Base-by-base conservation (phyloP, 331 rosid species). In the Arachis monticola region DNA sequence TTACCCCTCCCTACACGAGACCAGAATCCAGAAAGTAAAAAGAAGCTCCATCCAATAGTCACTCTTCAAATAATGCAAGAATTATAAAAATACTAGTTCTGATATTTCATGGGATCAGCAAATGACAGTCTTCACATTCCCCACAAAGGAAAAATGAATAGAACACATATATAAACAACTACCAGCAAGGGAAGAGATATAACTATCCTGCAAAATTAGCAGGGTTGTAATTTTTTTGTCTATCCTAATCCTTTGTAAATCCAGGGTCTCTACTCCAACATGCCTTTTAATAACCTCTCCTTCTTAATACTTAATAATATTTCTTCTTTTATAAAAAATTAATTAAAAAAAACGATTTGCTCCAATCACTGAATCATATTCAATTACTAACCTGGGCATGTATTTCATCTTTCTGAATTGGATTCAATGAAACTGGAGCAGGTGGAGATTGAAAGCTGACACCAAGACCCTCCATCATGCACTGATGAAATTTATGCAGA, bases 401-500 rank as follows among this genome's bases (percentile, higher is more conserved):
- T 45, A 92, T 91, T 88, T 92, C 98, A 75, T 90, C 98, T 46
- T 78, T 90, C 85, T 81, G 92, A 32, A 55, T 69, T 64, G 85
- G 84, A 84, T 84, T 88, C 63, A 81, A 60, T 11, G 92, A 73
- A 70, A 78, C 86, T 59, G 86, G 84, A 72, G 90, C 82, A 55
- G 89, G 88, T 58, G 81, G 81, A 10, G 86, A 74, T 75, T 85
- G 85, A 82, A 88, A 93, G 82, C 60, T 85, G 64, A 90, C 80
- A 75, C 86, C 82, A 77, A 93, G 97, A 75, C 98, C 98, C 82
- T 93, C 98, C 77, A 80, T 76, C 84, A 74, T 72, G 80, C 98
- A 93, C 98, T 93, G 83, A 80, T 74, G 63, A 80, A 83, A 83
- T 79, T 11, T 13, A 83, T 67, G 52, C 76, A 87, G 41, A 76